These are phyloP conservation scores for Fusarium sp. DNA, from an alignment of 2,329 filamentous ascomycete genomes.

Conservation along the genomic window DNA sequence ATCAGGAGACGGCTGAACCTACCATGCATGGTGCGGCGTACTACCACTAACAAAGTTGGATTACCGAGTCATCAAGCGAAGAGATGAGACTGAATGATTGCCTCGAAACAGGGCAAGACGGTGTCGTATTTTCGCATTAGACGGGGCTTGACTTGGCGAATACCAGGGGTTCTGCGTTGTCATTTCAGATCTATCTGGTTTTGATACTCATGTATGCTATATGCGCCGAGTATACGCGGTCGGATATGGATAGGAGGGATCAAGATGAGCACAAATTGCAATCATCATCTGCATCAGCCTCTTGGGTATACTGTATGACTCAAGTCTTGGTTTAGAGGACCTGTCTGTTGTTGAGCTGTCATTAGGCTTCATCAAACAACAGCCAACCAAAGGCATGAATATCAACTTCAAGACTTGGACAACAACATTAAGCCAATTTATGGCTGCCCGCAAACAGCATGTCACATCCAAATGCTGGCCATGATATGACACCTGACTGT, in stretches of 20 bases:
- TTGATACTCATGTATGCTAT: not conserved
- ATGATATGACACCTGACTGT: constrained; percentile 22
- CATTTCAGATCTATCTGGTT: constrained; percentile 20
- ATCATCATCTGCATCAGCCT: not conserved
- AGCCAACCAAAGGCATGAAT: constrained; percentile 10
- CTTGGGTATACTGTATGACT: not conserved
- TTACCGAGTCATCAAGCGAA: constrained; percentile 7
- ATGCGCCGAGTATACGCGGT: not conserved
- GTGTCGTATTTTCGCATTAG: constrained; percentile 15
- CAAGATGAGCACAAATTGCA: constrained; percentile 1
- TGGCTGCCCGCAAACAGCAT: not conserved
- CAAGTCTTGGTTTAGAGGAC: constrained; percentile 4
- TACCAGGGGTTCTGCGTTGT: constrained; percentile 7
- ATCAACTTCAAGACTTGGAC: not conserved
- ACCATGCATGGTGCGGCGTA: not conserved
- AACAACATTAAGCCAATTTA: constrained; percentile 8
- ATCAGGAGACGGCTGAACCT: constrained; percentile 16
- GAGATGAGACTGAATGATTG: not conserved
- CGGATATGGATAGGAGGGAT: not conserved
- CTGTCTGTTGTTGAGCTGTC: not conserved
- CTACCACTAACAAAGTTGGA: not conserved
- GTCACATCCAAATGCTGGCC: not conserved
- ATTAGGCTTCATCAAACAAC: constrained; percentile 17
- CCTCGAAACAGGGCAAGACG: not conserved
- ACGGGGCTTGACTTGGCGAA: constrained; percentile 16